Conservation (phyloP, 768 basidiomycete genomes). For the Plicaturopsis crispa region DNA sequence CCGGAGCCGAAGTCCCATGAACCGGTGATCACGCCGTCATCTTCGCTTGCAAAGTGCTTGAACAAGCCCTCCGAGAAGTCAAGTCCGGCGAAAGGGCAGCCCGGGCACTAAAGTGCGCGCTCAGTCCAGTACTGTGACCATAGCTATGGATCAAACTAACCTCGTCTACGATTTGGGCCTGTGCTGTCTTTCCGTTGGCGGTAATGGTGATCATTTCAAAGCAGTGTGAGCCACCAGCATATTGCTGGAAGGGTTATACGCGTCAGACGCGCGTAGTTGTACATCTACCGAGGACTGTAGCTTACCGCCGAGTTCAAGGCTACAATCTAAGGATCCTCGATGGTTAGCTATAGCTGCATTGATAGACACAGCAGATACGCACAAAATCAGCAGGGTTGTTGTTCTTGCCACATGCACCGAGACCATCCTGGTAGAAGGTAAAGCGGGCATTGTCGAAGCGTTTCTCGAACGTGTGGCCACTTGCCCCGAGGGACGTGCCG, state of each 20-base stretch:
- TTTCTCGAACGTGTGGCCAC: constrained; percentile 16
- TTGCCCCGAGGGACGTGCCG: too few relatives aligned
- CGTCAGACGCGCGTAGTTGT: too few relatives aligned
- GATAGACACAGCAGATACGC: constrained; percentile 4
- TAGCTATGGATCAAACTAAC: constrained; percentile 26
- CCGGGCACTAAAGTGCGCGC: constrained; percentile 40
- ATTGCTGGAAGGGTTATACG: not conserved
- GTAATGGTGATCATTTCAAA: constrained; percentile 45
- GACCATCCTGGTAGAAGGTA: constrained; percentile 26
- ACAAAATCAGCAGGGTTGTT: constrained; percentile 27
- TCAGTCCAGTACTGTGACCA: too few relatives aligned
- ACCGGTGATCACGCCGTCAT: constrained; percentile 44
- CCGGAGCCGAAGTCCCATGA: constrained; percentile 40
- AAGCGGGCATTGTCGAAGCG: constrained; percentile 20
- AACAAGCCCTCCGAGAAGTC: constrained; percentile 61
- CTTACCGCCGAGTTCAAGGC: not conserved
- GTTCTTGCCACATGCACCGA: constrained; percentile 32
- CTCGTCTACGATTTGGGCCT: constrained; percentile 48
- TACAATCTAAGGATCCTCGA: not conserved
- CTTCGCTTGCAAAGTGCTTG: constrained; percentile 36
- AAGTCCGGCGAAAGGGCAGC: constrained; percentile 52
- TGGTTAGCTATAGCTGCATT: constrained; percentile 6
- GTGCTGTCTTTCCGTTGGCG: constrained; percentile 35
- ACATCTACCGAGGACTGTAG: not conserved
- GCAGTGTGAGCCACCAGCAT: constrained; percentile 27